phyloP scores from a whole-genome alignment of 768 basidiomycete species.

The Tubosaeta brunneosetosa region DNA sequence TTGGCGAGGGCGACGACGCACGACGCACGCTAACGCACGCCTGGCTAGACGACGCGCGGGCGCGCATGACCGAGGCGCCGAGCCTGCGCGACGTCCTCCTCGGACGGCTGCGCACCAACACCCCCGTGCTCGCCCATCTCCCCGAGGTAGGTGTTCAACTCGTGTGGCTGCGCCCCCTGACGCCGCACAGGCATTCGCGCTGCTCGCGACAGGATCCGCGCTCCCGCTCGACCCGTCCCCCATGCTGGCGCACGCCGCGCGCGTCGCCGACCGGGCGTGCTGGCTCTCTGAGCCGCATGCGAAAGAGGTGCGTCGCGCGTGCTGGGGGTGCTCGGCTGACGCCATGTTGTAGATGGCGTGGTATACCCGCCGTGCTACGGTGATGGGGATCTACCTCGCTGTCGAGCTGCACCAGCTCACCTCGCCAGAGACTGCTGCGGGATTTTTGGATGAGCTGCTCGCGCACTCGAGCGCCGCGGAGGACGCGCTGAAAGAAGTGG shows the following conservation, averaged over 20 bases:
- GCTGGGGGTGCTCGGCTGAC: not conserved
- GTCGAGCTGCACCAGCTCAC: conserved; percentile 81
- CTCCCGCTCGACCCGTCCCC: conserved; percentile 57
- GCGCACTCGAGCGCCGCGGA: conserved; percentile 43
- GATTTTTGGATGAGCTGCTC: conserved; percentile 65
- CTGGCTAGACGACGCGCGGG: conserved; percentile 67
- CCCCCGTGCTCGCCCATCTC: conserved; percentile 57
- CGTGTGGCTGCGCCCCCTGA: not conserved
- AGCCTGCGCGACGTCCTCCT: conserved; percentile 48
- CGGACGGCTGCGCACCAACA: conserved; percentile 59
- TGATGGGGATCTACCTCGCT: conserved; percentile 67
- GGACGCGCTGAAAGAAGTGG: conserved; percentile 46
- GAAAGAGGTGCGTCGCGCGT: conserved; percentile 45
- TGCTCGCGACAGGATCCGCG: conserved; percentile 52
- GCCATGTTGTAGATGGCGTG: conserved; percentile 49
- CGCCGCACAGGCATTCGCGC: conserved; percentile 59
- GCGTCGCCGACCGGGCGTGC: conserved; percentile 70
- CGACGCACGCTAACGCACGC: conserved; percentile 60
- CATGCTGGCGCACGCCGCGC: conserved; percentile 53
- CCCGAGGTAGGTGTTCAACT: conserved; percentile 51
- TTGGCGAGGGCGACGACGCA: conserved; percentile 66
- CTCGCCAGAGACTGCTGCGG: conserved; percentile 61
- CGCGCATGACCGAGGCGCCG: conserved; percentile 37
- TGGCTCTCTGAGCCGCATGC: conserved; percentile 48
- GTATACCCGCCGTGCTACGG: conserved; percentile 63